A percentile compares a stretch with the other conserved stretches of the same genome.
Evolutionary conservation across 2,329 filamentous ascomycete species (phyloP).

Genomic region (Cadophora gregata): DNA sequence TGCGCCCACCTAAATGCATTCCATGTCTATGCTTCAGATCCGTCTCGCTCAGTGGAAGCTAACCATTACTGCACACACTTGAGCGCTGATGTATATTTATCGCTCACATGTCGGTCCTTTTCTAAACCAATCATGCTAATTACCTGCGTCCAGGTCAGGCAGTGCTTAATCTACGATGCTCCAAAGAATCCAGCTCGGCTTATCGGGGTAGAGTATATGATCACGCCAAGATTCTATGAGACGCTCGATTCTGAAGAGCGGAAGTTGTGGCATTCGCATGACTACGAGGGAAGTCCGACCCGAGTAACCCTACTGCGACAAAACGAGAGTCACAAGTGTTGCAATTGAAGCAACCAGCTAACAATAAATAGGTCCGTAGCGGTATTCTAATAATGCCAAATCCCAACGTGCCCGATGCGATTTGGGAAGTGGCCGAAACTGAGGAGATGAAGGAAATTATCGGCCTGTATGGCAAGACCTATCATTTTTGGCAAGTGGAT

Average conservation of each 20-base stretch:
- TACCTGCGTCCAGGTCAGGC: slow-evolving; percentile 55
- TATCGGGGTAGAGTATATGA: slow-evolving; percentile 79
- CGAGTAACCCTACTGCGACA: not conserved
- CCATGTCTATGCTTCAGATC: slow-evolving; percentile 69
- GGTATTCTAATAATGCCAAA: slow-evolving; percentile 81
- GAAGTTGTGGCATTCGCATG: slow-evolving; percentile 75
- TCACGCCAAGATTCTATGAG: slow-evolving; percentile 71
- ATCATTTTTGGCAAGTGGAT: slow-evolving; percentile 87
- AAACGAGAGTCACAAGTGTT: not conserved
- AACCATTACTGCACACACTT: slow-evolving; percentile 88
- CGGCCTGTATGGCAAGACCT: slow-evolving; percentile 80
- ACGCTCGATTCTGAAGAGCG: slow-evolving; percentile 71
- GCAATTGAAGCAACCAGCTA: not conserved
- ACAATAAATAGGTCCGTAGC: slow-evolving; percentile 33
- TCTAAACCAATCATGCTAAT: not conserved
- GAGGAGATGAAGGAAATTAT: slow-evolving; percentile 81
- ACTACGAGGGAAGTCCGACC: slow-evolving; percentile 64
- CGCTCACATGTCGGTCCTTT: slow-evolving; percentile 56
- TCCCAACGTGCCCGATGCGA: slow-evolving; percentile 59
- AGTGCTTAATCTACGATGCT: not conserved
- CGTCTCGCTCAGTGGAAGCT: slow-evolving; percentile 71
- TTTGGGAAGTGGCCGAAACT: slow-evolving; percentile 79
- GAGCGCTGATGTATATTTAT: slow-evolving; percentile 66
- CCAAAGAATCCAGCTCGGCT: slow-evolving; percentile 65
- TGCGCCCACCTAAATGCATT: slow-evolving; percentile 86